phyloP scores from a whole-genome alignment of 805 yeast genomes.

The Teunomyces aglyptinius region DNA sequence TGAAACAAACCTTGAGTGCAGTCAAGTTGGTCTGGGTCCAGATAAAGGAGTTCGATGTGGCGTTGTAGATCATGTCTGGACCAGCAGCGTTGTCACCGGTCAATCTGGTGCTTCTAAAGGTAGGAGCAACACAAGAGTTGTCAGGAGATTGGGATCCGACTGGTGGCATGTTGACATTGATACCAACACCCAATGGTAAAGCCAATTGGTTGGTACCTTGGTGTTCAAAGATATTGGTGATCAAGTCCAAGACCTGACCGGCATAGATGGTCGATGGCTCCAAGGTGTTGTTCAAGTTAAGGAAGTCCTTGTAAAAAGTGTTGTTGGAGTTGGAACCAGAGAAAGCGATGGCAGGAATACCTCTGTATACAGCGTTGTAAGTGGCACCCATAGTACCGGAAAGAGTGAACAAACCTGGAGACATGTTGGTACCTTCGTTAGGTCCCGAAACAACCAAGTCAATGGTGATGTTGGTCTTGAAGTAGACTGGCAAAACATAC shows the following conservation, averaged over 20 bases:
- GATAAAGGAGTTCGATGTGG: constrained; percentile 31
- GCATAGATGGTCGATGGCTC: constrained; percentile 47
- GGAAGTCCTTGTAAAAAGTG: constrained; percentile 47
- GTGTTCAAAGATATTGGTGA: constrained; percentile 33
- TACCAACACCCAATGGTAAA: constrained; percentile 45
- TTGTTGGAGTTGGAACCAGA: constrained; percentile 51
- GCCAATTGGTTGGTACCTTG: constrained; percentile 37
- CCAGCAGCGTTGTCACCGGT: constrained; percentile 39
- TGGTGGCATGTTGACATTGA: constrained; percentile 49
- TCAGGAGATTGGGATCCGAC: constrained; percentile 31
- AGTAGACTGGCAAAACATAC: constrained; percentile 46
- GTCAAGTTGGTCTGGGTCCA: constrained; percentile 12
- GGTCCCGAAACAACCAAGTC: constrained; percentile 54
- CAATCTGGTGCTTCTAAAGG: constrained; percentile 44
- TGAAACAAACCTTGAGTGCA: constrained; percentile 25
- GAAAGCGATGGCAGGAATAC: constrained; percentile 49
- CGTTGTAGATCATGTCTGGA: constrained; percentile 37
- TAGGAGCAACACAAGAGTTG: constrained; percentile 44
- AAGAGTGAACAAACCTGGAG: constrained; percentile 38
- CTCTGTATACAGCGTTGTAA: constrained; percentile 47
- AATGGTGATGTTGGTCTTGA: constrained; percentile 37
- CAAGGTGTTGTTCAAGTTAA: constrained; percentile 37
- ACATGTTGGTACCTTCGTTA: constrained; percentile 50
- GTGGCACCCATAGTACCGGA: constrained; percentile 56
- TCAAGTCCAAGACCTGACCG: constrained; percentile 37